Percentiles rank a stretch among this genome's conserved stretches.
Evolutionary conservation across 805 yeast genomes (phyloP).

Genomic region (Kodamaea jinghongensis): DNA sequence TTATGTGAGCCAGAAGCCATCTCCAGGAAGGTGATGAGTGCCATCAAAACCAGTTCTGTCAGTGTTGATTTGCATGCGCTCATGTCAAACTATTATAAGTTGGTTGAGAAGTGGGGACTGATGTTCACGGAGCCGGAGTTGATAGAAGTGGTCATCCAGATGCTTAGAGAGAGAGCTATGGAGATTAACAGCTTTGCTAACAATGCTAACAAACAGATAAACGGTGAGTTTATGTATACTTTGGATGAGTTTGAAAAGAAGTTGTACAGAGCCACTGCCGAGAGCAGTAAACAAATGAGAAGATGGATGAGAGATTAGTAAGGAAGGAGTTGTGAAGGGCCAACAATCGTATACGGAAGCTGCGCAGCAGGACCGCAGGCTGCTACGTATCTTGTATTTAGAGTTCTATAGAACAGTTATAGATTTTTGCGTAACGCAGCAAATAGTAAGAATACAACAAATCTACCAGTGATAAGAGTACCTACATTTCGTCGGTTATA

Average conservation of each 20-base stretch:
- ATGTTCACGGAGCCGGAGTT: slow-evolving; percentile 67
- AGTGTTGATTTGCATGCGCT: slow-evolving; percentile 66
- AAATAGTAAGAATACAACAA: too few relatives aligned
- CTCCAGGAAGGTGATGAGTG: slow-evolving; percentile 65
- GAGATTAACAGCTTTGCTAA: slow-evolving; percentile 71
- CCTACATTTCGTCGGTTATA: too few relatives aligned
- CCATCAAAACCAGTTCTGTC: slow-evolving; percentile 70
- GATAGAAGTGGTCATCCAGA: slow-evolving; percentile 45
- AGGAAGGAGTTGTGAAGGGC: background rate
- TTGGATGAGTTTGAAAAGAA: slow-evolving; percentile 76
- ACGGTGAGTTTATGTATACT: slow-evolving; percentile 53
- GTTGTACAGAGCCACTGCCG: slow-evolving; percentile 53
- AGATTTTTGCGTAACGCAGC: too few relatives aligned
- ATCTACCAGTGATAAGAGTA: too few relatives aligned
- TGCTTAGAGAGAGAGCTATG: slow-evolving; percentile 64
- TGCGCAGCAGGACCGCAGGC: too few relatives aligned
- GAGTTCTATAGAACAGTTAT: too few relatives aligned
- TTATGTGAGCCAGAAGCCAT: slow-evolving; percentile 72
- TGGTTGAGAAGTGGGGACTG: slow-evolving; percentile 75
- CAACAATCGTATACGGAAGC: too few relatives aligned
- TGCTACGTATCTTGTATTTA: too few relatives aligned
- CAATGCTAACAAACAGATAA: slow-evolving; percentile 48
- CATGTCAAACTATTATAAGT: slow-evolving; percentile 62
- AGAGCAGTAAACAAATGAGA: slow-evolving; percentile 40
- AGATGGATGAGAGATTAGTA: slow-evolving; percentile 34